Evolutionary conservation across 495 filamentous ascomycete species (phyloP).

Genomic region (Aspergillus sclerotioniger): DNA sequence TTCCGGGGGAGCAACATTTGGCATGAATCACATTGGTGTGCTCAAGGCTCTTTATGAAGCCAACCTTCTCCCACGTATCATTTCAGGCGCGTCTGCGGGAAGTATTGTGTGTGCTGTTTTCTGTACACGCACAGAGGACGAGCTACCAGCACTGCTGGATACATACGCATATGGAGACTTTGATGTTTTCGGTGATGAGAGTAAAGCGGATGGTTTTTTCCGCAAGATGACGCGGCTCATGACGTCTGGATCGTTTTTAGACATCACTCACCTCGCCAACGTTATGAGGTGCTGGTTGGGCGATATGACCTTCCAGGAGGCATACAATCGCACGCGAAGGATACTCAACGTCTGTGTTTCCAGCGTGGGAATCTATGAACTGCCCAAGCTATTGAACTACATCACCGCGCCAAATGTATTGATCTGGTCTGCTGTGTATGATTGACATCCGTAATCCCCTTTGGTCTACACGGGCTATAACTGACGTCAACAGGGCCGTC

Average conservation of each 20-base stretch:
- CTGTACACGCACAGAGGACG: conserved; percentile 81
- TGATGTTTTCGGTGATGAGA: conserved; percentile 75
- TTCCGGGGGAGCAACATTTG: conserved; percentile 89
- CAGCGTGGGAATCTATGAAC: conserved; percentile 79
- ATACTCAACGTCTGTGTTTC: conserved; percentile 94
- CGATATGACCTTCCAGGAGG: conserved; percentile 92
- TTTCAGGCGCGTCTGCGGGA: conserved; percentile 92
- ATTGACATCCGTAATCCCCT: conserved; percentile 11
- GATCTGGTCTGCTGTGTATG: conserved; percentile 93
- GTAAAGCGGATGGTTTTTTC: conserved; percentile 64
- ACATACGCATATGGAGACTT: conserved; percentile 80
- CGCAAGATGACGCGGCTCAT: conserved; percentile 72
- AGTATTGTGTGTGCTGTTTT: conserved; percentile 87
- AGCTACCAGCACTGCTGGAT: conserved; percentile 69
- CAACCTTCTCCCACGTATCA: conserved; percentile 79
- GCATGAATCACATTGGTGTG: conserved; percentile 96
- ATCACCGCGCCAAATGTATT: conserved; percentile 90
- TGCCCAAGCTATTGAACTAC: conserved; percentile 85
- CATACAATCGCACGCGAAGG: conserved; percentile 84
- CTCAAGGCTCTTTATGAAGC: conserved; percentile 78
- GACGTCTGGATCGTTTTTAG: conserved; percentile 78
- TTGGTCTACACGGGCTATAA: conserved; percentile 3
- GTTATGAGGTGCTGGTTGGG: conserved; percentile 80
- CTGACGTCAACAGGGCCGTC: conserved; percentile 57
- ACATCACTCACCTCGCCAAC: conserved; percentile 73